phyloP scores from a whole-genome alignment of 2,329 filamentous ascomycete genomes.

The Xylariomycetidae sp. region DNA sequence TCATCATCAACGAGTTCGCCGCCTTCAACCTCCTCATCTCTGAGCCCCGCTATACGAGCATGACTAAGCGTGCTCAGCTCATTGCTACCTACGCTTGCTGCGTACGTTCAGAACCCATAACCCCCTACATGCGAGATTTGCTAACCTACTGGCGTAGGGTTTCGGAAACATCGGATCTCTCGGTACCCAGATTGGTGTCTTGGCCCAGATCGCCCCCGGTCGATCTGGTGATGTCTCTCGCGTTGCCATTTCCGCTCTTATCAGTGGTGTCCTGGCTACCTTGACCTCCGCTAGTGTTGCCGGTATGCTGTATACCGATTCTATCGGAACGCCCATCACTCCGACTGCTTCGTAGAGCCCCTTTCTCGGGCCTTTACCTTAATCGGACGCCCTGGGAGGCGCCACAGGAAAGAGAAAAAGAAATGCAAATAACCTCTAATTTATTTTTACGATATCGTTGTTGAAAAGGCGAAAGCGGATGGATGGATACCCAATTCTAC shows the following conservation, averaged over 20 bases:
- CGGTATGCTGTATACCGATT: constrained; percentile 54
- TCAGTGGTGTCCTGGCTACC: constrained; percentile 75
- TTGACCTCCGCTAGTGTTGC: constrained; percentile 75
- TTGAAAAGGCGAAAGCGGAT: no score
- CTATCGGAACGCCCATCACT: constrained; percentile 4
- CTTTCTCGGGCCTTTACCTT: no score
- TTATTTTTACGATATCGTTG: no score
- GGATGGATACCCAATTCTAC: no score
- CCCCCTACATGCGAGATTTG: no score
- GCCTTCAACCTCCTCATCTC: constrained; percentile 59
- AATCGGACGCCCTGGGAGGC: no score
- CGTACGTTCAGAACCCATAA: constrained; percentile 37
- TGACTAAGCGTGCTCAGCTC: constrained; percentile 67
- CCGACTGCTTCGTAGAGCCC: no score
- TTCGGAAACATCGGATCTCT: constrained; percentile 86
- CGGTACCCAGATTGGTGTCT: constrained; percentile 84
- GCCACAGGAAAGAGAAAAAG: no score
- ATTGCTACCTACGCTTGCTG: constrained; percentile 86
- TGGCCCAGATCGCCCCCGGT: constrained; percentile 73
- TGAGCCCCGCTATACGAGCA: constrained; percentile 45
- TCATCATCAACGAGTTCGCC: constrained; percentile 82
- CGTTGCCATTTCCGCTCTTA: constrained; percentile 70
- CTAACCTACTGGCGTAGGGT: no score
- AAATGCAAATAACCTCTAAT: no score
- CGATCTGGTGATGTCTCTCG: constrained; percentile 70